Base-by-base conservation (phyloP, 2,329 filamentous ascomycete species). In the Ophiobolus disseminans region DNA sequence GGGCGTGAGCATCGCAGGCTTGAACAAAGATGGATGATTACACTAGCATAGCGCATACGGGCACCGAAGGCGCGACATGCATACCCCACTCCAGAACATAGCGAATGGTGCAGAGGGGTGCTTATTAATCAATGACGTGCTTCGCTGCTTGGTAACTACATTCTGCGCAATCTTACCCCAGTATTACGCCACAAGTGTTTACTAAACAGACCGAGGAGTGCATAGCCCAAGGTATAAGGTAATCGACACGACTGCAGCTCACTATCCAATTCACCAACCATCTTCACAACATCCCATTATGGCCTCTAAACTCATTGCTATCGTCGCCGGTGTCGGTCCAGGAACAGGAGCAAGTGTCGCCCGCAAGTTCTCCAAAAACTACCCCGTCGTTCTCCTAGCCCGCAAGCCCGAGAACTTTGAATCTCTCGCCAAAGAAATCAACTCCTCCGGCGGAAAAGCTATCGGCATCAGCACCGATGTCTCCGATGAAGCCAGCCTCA, bases 311-410 rank as follows among this genome's bases (percentile, higher is more conserved):
- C 80, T 88, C 62, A 88, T 86, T 69, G 84, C 87, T 40, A 76
- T 91, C 51, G 74, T 91, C 49, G 86, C 87, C 9, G 89, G 88
- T 45, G 87, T 86, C 32, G 89, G 89, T n/a, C 76, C 86, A 5
- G 88, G 89, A 50, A 91, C 80, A n/a, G 84, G 84, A 20, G 83
- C 83, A 11, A 77, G 82, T 2, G 79, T 87, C 11, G 84, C 84
- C 23, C 78, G 82, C 45, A 80, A 77, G 48, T 87, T 87, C 60
- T 81, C 82, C 23, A 66, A 84, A 53, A 65, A 80, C 7, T 94
- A 93, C 65, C 84, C 88, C 0, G 86, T 93, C 1, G 86, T 89
- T 1, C 78, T 93, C 1, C 81, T 93, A n/a, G 85, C 89, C 10
- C 86, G 89, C 40, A 84, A 78, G 13, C 79, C 85, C 0, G 80